A percentile compares a stretch with the other conserved stretches of the same genome.
Conservation (phyloP, 345 rosid genomes). For the Populus tremula region DNA sequence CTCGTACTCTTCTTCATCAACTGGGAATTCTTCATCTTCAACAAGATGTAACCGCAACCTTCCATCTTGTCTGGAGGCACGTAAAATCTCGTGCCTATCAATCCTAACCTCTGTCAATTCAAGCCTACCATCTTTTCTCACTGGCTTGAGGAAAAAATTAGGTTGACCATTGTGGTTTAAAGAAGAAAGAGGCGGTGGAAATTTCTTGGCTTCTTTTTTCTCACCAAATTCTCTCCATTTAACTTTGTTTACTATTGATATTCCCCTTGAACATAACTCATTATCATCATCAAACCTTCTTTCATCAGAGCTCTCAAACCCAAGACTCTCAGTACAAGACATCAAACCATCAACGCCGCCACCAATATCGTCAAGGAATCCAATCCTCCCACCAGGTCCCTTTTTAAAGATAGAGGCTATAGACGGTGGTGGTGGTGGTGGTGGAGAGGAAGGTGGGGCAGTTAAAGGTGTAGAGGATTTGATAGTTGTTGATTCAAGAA, state of each 20-base stretch:
- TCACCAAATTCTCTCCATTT: conserved; percentile 29
- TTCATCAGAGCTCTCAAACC: conserved; percentile 79
- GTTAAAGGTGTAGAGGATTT: background rate
- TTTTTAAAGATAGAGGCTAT: conserved; percentile 7
- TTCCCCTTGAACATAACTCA: conserved; percentile 1
- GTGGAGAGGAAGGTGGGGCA: background rate
- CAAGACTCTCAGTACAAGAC: conserved; percentile 85
- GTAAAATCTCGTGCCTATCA: conserved; percentile 55
- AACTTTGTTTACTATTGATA: background rate
- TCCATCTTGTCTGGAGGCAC: conserved; percentile 52
- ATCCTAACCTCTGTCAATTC: conserved; percentile 60
- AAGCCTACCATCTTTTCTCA: conserved; percentile 69
- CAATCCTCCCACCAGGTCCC: conserved; percentile 36
- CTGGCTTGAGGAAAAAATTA: conserved; percentile 52
- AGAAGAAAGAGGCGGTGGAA: conserved; percentile 67
- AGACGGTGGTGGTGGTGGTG: background rate
- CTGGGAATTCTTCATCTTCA: background rate
- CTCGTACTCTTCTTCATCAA: conserved; percentile 14
- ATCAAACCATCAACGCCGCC: conserved; percentile 50
- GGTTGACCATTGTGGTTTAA: conserved; percentile 57
- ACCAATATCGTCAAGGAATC: conserved; percentile 47
- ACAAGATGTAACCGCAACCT: conserved; percentile 63
- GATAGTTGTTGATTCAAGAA: conserved; percentile 37
- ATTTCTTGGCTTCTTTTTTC: conserved; percentile 35
- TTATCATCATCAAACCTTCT: conserved; percentile 39